Evolutionary conservation across 2,329 filamentous ascomycete genomes (phyloP), one percentile per base, ranked within the genome.

Genomic region (Fulvia fulva): DNA sequence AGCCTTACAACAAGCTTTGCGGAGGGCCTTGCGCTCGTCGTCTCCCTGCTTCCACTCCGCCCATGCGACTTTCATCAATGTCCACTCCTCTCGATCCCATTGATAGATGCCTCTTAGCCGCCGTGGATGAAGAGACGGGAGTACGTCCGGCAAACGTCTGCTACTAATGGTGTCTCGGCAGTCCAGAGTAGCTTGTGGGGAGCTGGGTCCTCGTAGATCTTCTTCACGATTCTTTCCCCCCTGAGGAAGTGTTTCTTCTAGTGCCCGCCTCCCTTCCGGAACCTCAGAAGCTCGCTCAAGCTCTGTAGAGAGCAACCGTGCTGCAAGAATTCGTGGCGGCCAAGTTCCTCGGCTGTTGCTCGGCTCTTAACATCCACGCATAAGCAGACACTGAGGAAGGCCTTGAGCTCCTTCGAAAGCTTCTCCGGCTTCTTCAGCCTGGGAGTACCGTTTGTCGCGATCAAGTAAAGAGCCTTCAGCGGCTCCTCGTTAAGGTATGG

Each of bases 401-500:
- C 90, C 81, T 97, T 97, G 67, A 99, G 85, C 77, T 97, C 94
- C 80, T 96, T 97, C 78, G 90, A 95, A 60, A 97, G 84, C 79
- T 96, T 96, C 78, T 99, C 93, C 0, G 94, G 93, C 78, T 97
- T 96, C 88, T 99, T 99, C 63, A 99, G 83, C 58, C 91, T 87
- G 22, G 94, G 94, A 2, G 94, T 97, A 65, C 94, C 94, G 77
- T 97, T 97, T 56, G 94, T 99, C 50, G 94, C 94, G 73, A 99
- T 99, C 62, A 99, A 84, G 74, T 96, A 99, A 49, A 99, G 83
- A 7, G 94, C 94, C 81, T 97, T 97, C 57, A 99, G 84, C 0
- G 94, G 94, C 76, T 97, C 93, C 76, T 97, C 94, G 76, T 97
- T 97, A 37, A 97, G 84, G 74, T 99, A 99, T 0, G 94, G 94